These are phyloP conservation scores for Tetragonia tetragonoides DNA, from an alignment of 148 eudicot species.

Conservation along the genomic window DNA sequence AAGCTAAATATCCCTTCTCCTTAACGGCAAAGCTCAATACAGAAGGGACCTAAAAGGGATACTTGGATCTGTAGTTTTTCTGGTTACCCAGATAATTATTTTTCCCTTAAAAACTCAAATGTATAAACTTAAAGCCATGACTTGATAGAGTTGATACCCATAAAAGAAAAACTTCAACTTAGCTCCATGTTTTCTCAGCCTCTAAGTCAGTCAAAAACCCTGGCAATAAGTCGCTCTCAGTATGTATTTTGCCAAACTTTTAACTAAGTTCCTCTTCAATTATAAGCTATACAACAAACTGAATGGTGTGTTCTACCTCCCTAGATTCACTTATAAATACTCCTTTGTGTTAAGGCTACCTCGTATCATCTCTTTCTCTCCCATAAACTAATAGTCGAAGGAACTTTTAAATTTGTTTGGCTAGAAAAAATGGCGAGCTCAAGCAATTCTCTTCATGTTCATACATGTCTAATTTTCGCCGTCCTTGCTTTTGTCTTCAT, in stretches of 20 bases:
- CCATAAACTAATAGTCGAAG: no score
- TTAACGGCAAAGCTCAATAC: constrained; percentile 33
- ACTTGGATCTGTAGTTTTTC: constrained; percentile 11
- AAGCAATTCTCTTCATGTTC: constrained; percentile 1
- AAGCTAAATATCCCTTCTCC: constrained; percentile 27
- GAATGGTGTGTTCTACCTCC: constrained; percentile 18
- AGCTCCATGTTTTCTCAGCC: constrained; percentile 18
- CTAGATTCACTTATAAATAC: constrained; percentile 10
- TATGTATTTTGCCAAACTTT: neutral
- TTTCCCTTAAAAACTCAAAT: neutral
- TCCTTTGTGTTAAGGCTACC: neutral
- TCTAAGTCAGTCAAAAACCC: constrained; percentile 24
- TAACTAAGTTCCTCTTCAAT: neutral
- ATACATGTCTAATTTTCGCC: constrained; percentile 16
- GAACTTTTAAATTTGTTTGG: neutral
- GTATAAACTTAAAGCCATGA: constrained; percentile 24
- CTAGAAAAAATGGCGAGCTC: constrained; percentile 7
- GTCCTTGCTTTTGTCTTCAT: constrained; percentile 14
- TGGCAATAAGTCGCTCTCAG: constrained; percentile 9
- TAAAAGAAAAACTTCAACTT: constrained; percentile 6
- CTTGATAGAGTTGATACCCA: constrained; percentile 2
- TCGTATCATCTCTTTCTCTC: neutral
- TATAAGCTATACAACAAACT: constrained; percentile 13
- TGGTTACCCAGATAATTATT: neutral
- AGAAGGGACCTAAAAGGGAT: neutral